Conservation (phyloP, 192 early-diverging fungal genomes). For the Coemansia sp. region DNA sequence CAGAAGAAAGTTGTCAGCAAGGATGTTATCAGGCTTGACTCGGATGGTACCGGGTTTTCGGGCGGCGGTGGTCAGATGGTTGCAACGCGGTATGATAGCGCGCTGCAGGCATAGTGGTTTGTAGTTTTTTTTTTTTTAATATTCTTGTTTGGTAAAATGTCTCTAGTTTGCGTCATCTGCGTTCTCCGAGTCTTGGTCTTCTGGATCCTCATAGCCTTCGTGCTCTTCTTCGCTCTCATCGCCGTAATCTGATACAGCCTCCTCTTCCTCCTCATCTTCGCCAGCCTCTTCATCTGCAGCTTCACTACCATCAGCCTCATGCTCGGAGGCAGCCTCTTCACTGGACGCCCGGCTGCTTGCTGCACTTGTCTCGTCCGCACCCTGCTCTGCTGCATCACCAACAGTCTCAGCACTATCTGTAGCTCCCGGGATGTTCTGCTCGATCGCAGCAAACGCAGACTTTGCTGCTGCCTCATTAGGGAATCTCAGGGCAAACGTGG, state of each 20-base stretch:
- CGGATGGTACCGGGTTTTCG: constrained; percentile 45
- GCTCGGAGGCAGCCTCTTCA: not conserved
- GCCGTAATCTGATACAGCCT: constrained; percentile 13
- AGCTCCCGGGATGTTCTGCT: constrained; percentile 10
- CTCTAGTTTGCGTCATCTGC: constrained; percentile 1
- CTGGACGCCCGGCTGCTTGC: constrained; percentile 2
- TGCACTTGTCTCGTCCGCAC: not conserved
- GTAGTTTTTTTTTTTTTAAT: not conserved
- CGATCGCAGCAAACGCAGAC: constrained; percentile 13
- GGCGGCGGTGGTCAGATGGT: constrained; percentile 46
- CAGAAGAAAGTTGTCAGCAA: constrained; percentile 12
- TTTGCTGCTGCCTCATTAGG: constrained; percentile 27
- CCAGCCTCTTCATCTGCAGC: too few species aligned
- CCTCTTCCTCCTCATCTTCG: constrained; percentile 1
- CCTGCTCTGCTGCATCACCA: not conserved
- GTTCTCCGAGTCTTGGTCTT: constrained; percentile 1
- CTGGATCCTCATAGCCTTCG: not conserved
- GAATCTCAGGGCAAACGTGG: constrained; percentile 34
- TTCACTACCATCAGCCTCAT: not conserved
- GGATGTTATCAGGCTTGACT: constrained; percentile 19
- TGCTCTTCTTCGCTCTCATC: constrained; percentile 11
- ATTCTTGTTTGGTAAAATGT: not conserved
- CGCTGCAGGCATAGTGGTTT: constrained; percentile 31
- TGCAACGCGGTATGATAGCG: constrained; percentile 34
- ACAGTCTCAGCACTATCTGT: not conserved